These are phyloP conservation scores for Fusarium nodosum DNA, from an alignment of 2,329 filamentous ascomycete genomes.

Conservation along the genomic window DNA sequence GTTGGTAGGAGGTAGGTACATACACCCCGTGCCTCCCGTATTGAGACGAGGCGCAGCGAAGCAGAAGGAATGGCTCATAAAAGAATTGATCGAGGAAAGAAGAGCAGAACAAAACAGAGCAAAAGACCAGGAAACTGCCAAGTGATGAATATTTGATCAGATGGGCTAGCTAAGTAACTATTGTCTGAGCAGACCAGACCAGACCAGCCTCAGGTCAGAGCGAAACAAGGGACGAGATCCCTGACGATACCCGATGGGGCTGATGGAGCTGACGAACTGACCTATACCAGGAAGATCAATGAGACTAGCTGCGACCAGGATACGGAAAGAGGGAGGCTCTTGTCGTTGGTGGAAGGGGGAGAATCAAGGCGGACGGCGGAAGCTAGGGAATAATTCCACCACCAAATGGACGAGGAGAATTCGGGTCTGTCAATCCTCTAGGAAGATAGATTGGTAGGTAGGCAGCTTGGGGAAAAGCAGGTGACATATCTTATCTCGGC, in stretches of 20 bases:
- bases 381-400: slow-evolving; percentile 51
- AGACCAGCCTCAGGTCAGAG: slow-evolving; percentile 42
- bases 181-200: slow-evolving; percentile 39
- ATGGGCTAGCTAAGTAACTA: slow-evolving; percentile 33
- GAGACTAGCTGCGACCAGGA: slow-evolving; percentile 41
- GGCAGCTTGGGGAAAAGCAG: neutral
- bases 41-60: slow-evolving; percentile 17
- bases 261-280: slow-evolving; percentile 40
- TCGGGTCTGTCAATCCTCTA: neutral
- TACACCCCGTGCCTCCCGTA: slow-evolving; percentile 18
- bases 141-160: slow-evolving; percentile 50
- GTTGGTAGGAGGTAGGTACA: neutral
- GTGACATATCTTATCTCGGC: slow-evolving; percentile 17
- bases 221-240: slow-evolving; percentile 49
- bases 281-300: slow-evolving; percentile 36
- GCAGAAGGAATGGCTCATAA: slow-evolving; percentile 15
- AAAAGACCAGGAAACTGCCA: slow-evolving; percentile 37
- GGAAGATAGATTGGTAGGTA: neutral
- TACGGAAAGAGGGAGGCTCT: slow-evolving; percentile 19
- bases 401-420: slow-evolving; percentile 40
- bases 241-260: slow-evolving; percentile 42
- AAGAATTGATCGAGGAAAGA: slow-evolving; percentile 20
- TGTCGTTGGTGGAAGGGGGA: slow-evolving; percentile 51
- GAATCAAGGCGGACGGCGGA: slow-evolving; percentile 35
- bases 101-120: slow-evolving; percentile 33